These are phyloP conservation scores for Salix brachista DNA, from an alignment of 345 rosid species.

Conservation along the genomic window DNA sequence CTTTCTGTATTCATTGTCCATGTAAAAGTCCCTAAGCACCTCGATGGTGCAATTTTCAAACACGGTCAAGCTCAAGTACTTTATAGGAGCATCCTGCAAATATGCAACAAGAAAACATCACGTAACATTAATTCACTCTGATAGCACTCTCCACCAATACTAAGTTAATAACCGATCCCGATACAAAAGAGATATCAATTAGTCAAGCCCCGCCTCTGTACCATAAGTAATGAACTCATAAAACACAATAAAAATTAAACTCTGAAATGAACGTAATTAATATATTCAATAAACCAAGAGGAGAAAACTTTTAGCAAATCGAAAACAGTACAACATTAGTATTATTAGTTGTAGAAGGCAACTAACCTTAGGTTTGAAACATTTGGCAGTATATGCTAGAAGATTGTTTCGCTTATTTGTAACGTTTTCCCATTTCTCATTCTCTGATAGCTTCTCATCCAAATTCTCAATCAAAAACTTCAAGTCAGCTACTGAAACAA, in stretches of 20 bases:
- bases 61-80: constrained; percentile 65
- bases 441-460: constrained; percentile 29
- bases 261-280: not conserved
- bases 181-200: not conserved
- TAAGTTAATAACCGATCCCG: too few species aligned
- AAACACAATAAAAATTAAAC: constrained; percentile 1
- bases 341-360: not conserved
- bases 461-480: constrained; percentile 53
- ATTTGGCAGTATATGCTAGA: constrained; percentile 57
- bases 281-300: not conserved
- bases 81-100: constrained; percentile 77
- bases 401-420: constrained; percentile 48
- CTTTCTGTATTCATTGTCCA: constrained; percentile 80
- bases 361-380: constrained; percentile 64
- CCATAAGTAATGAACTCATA: not conserved
- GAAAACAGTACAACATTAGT: not conserved
- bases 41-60: constrained; percentile 72
- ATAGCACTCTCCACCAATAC: not conserved
- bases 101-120: constrained; percentile 9
- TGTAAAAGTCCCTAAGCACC: constrained; percentile 67
- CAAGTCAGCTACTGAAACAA: constrained; percentile 64
- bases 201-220: too few species aligned
- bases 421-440: constrained; percentile 62
- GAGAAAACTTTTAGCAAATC: not conserved
- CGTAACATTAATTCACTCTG: not conserved